Evolutionary conservation across 108 stramenopile genomes (phyloP), one percentile per base, ranked within the genome.

Genomic region (Nitzschia palea): DNA sequence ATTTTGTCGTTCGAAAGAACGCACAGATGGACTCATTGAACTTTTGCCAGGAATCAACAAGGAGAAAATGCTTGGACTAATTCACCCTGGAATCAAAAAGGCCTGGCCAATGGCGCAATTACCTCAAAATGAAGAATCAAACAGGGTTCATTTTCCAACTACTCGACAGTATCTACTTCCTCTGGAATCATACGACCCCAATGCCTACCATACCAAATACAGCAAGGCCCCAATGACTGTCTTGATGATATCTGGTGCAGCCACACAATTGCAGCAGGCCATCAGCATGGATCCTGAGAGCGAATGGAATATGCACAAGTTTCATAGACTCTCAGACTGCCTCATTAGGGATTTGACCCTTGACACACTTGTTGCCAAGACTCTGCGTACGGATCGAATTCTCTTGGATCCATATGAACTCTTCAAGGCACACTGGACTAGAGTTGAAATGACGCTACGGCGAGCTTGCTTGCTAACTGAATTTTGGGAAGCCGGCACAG

Each of bases 71-170:
- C 43, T 77, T 45, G 48, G 36, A 1, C n/a, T 53, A 40, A 27
- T 67, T 15, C 66, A 33, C 51, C 12, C 37, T 20, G 30, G 18
- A 9, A 3, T 75, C 2, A 37, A 23, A 10, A 40, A 62, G n/a
- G 44, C 63, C 5, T 84, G 83, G 83, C 83, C 83, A 3, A 25
- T 84, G 43, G 51, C 43, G 9, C 83, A 84, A 55, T 55, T 84
- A 47, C 79, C 79, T 1, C 26, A 3, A 2, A 42, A 36, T 14
- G 54, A 56, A 34, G 43, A 31, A 6, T 42, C n/a, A 29, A 23
- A 14, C 27, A 14, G 27, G 40, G 42, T 43, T 1, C 56, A 71
- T 33, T 55, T 61, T 29, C 65, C 43, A 27, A 30, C 73, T 34
- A 9, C 44, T 23, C 55, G 35, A 14, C 26, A 42, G 10, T 76